Conservation (phyloP, 2,329 filamentous ascomycete genomes). For the Karstenula rhodostoma region DNA sequence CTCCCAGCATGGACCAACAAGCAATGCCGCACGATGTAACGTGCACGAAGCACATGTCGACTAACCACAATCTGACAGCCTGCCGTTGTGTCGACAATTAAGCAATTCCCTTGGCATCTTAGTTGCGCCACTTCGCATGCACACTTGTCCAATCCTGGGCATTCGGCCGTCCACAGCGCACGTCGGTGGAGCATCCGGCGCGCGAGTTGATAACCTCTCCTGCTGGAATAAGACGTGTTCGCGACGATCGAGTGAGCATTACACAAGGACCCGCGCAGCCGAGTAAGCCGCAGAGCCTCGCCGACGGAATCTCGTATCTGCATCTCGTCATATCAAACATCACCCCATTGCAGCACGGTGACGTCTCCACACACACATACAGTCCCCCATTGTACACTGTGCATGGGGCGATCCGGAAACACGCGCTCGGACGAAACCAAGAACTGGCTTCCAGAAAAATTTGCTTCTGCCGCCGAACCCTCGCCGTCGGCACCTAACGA, state of each 20-base stretch:
- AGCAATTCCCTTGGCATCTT: slow-evolving; percentile 11
- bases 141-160: slow-evolving; percentile 7
- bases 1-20: slow-evolving; percentile 14
- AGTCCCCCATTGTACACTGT: neutral
- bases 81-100: slow-evolving; percentile 1
- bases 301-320: neutral
- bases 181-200: neutral
- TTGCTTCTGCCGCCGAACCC: neutral
- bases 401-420: slow-evolving; percentile 2
- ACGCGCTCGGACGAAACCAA: neutral
- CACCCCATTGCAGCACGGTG: neutral
- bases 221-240: neutral
- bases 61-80: neutral
- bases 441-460: neutral
- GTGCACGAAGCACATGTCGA: slow-evolving; percentile 24
- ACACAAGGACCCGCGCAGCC: neutral
- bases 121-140: slow-evolving; percentile 8
- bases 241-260: neutral
- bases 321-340: neutral
- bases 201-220: neutral
- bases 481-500: slow-evolving; percentile 5
- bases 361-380: neutral
- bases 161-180: neutral
- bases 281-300: neutral
- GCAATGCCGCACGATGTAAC: slow-evolving; percentile 41